Percentiles rank a stretch among this genome's conserved stretches.
Conservation (phyloP, 2,329 filamentous ascomycete species). For the Beauveria pseudobassiana region DNA sequence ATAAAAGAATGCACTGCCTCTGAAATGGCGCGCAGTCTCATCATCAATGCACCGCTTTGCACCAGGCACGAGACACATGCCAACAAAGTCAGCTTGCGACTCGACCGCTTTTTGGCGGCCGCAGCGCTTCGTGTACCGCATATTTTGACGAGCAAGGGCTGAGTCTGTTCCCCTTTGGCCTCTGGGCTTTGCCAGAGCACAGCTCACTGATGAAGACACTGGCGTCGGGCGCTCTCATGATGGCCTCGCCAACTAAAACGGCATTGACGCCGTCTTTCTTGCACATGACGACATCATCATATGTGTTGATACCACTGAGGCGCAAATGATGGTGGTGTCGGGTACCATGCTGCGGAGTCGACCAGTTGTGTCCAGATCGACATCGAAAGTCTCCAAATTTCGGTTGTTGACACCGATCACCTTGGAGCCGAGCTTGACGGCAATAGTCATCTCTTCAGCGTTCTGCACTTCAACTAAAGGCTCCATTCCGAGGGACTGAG, state of each 20-base stretch:
- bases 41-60: conserved; percentile 72
- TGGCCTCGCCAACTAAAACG: conserved; percentile 86
- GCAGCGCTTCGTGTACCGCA: conserved; percentile 84
- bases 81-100: conserved; percentile 83
- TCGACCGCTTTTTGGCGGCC: conserved; percentile 72
- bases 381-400: conserved; percentile 92
- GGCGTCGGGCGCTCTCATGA: conserved; percentile 86
- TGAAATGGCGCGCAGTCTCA: conserved; percentile 75
- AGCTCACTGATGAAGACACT: conserved; percentile 76
- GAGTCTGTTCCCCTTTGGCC: conserved; percentile 26
- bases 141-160: conserved; percentile 74
- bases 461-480: conserved; percentile 96
- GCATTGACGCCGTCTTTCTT: conserved; percentile 85
- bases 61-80: conserved; percentile 82
- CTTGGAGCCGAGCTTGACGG: conserved; percentile 77
- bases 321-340: conserved; percentile 79
- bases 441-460: conserved; percentile 82
- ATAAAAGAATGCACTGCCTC: conserved; percentile 65
- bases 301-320: conserved; percentile 88
- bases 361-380: conserved; percentile 87
- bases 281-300: conserved; percentile 82
- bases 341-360: conserved; percentile 82
- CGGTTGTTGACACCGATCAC: conserved; percentile 98
- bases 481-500: conserved; percentile 87
- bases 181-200: conserved; percentile 51